phyloP scores from a whole-genome alignment of 345 rosid genomes.

The Rhizophora mangle region DNA sequence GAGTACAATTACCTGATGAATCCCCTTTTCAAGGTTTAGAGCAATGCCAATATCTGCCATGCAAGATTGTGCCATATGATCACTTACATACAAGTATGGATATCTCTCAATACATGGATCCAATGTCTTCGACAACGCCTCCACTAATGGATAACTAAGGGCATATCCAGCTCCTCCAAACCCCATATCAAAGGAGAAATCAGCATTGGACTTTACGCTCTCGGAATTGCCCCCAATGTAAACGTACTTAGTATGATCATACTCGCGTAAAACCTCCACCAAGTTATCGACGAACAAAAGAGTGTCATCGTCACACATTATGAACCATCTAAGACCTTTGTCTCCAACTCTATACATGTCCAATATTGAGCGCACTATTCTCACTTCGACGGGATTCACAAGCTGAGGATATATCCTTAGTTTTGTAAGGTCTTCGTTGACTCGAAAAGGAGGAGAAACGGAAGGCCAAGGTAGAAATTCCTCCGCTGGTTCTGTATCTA shows the following conservation, averaged over 20 bases:
- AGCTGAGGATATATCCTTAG: conserved; percentile 11
- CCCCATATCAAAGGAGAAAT: conserved; percentile 27
- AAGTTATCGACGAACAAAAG: conserved; percentile 16
- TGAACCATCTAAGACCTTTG: conserved; percentile 18
- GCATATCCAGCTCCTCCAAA: conserved; percentile 27
- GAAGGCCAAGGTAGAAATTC: conserved; percentile 22
- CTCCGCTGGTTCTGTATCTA: conserved; percentile 17
- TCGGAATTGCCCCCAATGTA: conserved; percentile 24
- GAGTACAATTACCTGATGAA: conserved; percentile 53
- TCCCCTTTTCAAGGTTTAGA: conserved; percentile 41
- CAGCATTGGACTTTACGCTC: conserved; percentile 13
- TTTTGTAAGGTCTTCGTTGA: conserved; percentile 11
- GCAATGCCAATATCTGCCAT: conserved; percentile 50
- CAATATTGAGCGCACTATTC: conserved; percentile 19
- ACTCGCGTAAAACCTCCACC: conserved; percentile 3
- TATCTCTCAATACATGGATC: conserved; percentile 25
- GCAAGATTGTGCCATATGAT: conserved; percentile 37
- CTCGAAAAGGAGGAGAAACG: conserved; percentile 17
- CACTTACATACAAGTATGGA: conserved; percentile 6
- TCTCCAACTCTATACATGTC: conserved; percentile 21
- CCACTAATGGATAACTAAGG: conserved; percentile 20
- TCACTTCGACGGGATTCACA: conserved; percentile 9
- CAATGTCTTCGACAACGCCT: conserved; percentile 5
- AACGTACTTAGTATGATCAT: conserved; percentile 18
- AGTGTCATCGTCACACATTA: conserved; percentile 26